phyloP scores from a whole-genome alignment of 2,329 filamentous ascomycete species.

The Fusarium foetens region DNA sequence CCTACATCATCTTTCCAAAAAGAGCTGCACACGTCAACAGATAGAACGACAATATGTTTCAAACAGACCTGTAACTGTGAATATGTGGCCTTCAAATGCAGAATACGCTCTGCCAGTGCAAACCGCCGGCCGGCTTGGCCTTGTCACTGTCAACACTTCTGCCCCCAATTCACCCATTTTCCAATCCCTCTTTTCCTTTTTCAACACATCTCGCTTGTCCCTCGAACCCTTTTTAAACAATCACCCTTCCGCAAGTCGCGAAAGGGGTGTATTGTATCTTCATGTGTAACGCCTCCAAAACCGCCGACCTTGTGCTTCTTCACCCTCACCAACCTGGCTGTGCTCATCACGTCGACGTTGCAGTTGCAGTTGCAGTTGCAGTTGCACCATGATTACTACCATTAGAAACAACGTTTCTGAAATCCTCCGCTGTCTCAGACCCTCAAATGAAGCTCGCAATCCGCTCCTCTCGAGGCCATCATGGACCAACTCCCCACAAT shows the following conservation, averaged over 20 bases:
- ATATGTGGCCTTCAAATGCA: background rate
- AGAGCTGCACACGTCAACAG: background rate
- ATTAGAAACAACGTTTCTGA: conserved; percentile 34
- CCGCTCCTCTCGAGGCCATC: conserved; percentile 15
- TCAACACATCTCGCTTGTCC: conserved; percentile 21
- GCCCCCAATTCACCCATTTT: background rate
- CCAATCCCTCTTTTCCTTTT: background rate
- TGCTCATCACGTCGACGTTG: conserved; percentile 22
- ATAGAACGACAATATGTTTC: conserved; percentile 1
- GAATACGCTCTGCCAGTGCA: conserved; percentile 14
- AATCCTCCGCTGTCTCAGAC: conserved; percentile 47
- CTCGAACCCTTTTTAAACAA: conserved; percentile 19
- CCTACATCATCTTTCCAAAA: conserved; percentile 29
- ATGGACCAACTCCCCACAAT: conserved; percentile 20
- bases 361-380: conserved; percentile 19
- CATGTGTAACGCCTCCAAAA: conserved; percentile 34
- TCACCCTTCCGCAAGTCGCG: conserved; percentile 30
- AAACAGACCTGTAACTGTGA: background rate
- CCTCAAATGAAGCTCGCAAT: conserved; percentile 38
- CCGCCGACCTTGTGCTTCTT: conserved; percentile 20
- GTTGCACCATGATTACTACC: conserved; percentile 40
- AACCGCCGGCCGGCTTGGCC: background rate
- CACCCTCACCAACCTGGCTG: conserved; percentile 5
- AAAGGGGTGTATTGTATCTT: conserved; percentile 11
- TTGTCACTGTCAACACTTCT: conserved; percentile 13